Evolutionary conservation across 805 yeast genomes (phyloP), one percentile per base, ranked within the genome.

Genomic region (Sugiyamaella qingdaonensis): DNA sequence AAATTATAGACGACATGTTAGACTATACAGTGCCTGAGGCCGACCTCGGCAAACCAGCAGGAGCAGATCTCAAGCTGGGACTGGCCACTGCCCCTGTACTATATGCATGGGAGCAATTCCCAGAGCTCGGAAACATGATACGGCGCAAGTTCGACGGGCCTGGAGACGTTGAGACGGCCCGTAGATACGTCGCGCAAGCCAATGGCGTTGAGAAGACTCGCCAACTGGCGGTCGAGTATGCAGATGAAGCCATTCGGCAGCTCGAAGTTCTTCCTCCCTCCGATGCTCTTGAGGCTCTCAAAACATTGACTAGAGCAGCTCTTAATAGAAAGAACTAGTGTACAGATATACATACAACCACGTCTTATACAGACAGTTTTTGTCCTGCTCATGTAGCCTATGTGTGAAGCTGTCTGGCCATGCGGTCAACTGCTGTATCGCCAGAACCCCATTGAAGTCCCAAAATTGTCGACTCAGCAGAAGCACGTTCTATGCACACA

Each of bases 21-120:
- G 99, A 94, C 71, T 94, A 88, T 68, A 89, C 97, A 0, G 84
- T 89, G n/a, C 82, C 91, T 31, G 88, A 88, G 16, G 81, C 80
- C 41, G 82, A 87, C 49, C 73, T 94, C 54, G 99, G 99, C 35
- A 94, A 94, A 69, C 98, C 99, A 2, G 85, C 96, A 8, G 96
- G 94, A 61, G 97, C 97, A 2, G 99, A 94, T 71, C 77, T 94
- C 61, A 82, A 91, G 68, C 75, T 94, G 43, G 99, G 99, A 0
- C 78, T 94, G 61, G 98, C 98, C 1, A 94, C 99, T 0, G 98
- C 97, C 0, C 99, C 99, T 1, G 90, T 92, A 2, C 73, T 94
- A 51, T 94, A 78, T 70, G 98, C 99, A 1, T 94, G 99, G 99
- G 83, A 80, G 63, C 81, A 85, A 63, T 82, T 81, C 62, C 95